Conservation (phyloP, 2,329 filamentous ascomycete genomes). For the Verruconis gallopava region DNA sequence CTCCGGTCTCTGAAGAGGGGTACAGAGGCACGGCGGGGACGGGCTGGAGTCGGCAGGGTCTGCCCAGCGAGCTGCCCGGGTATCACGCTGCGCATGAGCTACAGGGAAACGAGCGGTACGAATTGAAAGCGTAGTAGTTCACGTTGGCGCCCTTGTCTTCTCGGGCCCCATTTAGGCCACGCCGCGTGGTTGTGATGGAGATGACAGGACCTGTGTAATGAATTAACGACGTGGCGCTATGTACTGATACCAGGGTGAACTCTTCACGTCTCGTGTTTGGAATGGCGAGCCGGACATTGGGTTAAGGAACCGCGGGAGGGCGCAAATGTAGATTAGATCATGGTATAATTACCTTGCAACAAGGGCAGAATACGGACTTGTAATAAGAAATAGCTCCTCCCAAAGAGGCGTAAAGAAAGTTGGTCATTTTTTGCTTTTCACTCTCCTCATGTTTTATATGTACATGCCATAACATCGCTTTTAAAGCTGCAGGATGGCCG, state of each 20-base stretch:
- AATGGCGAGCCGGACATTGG: no score
- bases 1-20: not conserved
- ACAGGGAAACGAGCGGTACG: not conserved
- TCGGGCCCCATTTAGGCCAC: not conserved
- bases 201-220: not conserved
- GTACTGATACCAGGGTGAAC: no score
- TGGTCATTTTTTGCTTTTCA: not conserved
- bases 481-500: not conserved
- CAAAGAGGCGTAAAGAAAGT: not conserved
- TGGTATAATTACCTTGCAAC: not conserved
- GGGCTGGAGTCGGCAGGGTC: not conserved
- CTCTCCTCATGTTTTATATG: not conserved
- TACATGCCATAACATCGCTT: not conserved
- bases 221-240: not conserved
- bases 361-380: no score
- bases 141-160: not conserved
- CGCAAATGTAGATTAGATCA: not conserved
- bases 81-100: not conserved
- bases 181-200: not conserved
- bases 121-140: not conserved
- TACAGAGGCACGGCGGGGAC: not conserved
- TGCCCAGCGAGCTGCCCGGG: not conserved
- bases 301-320: not conserved
- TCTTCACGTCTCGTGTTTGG: no score
- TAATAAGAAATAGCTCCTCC: no score